Conservation (phyloP, 1,284 basidiomycete genomes). For the Ceratobasidium sp. region DNA sequence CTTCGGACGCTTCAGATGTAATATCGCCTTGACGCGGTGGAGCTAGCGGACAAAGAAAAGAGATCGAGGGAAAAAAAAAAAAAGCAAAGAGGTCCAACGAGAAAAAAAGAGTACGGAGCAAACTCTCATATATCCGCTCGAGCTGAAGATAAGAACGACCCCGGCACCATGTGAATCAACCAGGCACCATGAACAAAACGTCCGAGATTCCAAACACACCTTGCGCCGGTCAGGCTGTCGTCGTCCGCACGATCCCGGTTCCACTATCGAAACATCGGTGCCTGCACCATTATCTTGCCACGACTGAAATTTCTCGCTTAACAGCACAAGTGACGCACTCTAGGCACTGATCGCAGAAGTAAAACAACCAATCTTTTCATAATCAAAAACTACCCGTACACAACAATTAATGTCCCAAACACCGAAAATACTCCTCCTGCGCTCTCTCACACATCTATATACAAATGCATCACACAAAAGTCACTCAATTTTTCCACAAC, state of each 20-base stretch:
- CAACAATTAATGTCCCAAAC: too few species aligned
- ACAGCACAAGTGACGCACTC: too few species aligned
- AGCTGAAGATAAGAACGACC: background rate
- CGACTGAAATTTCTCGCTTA: constrained; percentile 8
- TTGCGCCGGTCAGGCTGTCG: background rate
- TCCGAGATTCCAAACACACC: background rate
- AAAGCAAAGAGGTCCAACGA: background rate
- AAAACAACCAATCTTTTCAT: too few species aligned
- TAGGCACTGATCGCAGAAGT: too few species aligned
- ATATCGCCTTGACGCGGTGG: too few species aligned
- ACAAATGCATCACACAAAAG: too few species aligned
- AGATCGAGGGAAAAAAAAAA: background rate
- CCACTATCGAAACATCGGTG: background rate
- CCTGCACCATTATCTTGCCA: background rate
- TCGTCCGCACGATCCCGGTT: background rate
- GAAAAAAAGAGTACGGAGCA: background rate
- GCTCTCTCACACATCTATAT: too few species aligned
- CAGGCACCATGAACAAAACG: constrained; percentile 17
- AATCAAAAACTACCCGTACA: too few species aligned
- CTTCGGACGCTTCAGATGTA: too few species aligned
- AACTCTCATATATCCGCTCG: background rate
- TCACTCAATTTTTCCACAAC: constrained; percentile 34
- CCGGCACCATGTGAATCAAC: constrained; percentile 36
- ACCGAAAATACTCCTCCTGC: too few species aligned
- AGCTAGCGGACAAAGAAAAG: background rate